phyloP scores from a whole-genome alignment of 257 asterid species.

The Eustoma russellianum region DNA sequence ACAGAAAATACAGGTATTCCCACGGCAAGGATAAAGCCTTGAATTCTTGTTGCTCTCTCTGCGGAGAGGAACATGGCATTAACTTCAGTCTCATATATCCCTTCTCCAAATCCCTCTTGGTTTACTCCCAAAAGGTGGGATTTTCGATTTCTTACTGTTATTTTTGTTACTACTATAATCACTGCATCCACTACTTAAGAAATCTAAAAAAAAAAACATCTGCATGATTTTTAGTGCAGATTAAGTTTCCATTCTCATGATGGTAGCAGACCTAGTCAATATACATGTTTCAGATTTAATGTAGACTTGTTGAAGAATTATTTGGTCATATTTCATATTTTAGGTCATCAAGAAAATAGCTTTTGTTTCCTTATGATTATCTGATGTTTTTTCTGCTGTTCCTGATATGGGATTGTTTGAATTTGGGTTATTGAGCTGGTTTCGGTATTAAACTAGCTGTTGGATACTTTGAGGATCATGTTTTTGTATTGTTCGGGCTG shows the following conservation, averaged over 20 bases:
- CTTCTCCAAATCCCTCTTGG: constrained; percentile 30
- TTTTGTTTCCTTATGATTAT: too few relatives aligned
- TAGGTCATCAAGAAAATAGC: too few relatives aligned
- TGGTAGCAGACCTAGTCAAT: not conserved
- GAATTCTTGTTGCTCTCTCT: constrained; percentile 11
- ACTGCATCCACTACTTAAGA: not conserved
- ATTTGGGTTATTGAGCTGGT: too few relatives aligned
- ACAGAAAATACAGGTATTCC: not conserved
- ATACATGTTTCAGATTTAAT: not conserved
- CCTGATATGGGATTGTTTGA: too few relatives aligned
- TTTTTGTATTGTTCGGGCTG: too few relatives aligned
- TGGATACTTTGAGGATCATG: too few relatives aligned
- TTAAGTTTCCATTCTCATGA: not conserved
- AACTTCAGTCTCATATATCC: constrained; percentile 9
- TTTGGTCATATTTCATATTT: too few relatives aligned
- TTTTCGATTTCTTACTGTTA: not conserved
- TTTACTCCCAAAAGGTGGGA: constrained; percentile 29
- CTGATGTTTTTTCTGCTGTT: too few relatives aligned
- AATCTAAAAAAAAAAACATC: not conserved
- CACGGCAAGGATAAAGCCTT: not conserved
- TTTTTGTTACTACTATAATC: not conserved
- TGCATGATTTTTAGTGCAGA: not conserved
- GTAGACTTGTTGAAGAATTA: not conserved
- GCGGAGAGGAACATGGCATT: not conserved
- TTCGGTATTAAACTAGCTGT: too few relatives aligned